Evolutionary conservation across 495 filamentous ascomycete species (phyloP).

Genomic region (Tuber umbilicatum): DNA sequence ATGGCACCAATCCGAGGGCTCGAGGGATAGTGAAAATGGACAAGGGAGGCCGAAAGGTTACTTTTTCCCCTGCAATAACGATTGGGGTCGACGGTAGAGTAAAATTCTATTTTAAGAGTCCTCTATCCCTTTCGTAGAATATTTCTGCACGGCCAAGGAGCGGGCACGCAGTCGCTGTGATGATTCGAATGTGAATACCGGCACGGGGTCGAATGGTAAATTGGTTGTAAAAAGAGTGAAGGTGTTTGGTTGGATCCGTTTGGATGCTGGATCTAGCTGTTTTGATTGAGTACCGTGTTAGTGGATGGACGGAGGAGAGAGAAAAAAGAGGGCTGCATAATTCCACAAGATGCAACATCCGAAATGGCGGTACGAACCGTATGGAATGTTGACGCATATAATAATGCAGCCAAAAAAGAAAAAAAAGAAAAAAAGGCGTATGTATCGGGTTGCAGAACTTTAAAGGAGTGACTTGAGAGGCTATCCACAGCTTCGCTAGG

Average conservation of each 20-base stretch:
- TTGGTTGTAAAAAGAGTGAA: constrained; percentile 33
- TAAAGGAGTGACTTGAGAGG: constrained; percentile 39
- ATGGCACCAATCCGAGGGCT: constrained; percentile 11
- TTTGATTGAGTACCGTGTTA: constrained; percentile 29
- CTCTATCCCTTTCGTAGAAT: neutral
- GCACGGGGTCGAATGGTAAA: constrained; percentile 31
- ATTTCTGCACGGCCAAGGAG: constrained; percentile 33
- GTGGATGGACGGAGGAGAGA: constrained; percentile 14
- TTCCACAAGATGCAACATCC: constrained; percentile 24
- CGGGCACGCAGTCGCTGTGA: constrained; percentile 36
- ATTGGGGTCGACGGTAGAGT: neutral
- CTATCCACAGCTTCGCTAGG: constrained; percentile 37
- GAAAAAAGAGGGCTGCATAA: constrained; percentile 14
- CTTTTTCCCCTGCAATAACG: neutral
- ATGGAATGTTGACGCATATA: constrained; percentile 35
- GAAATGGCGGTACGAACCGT: constrained; percentile 33
- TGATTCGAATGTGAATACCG: constrained; percentile 29
- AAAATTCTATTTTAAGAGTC: neutral
- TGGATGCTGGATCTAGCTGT: constrained; percentile 36
- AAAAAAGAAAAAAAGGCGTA: constrained; percentile 12
- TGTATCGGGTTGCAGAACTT: constrained; percentile 5
- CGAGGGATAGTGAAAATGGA: constrained; percentile 3
- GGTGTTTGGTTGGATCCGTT: constrained; percentile 32
- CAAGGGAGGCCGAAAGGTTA: neutral
- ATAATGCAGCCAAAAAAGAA: constrained; percentile 33